These are phyloP conservation scores for Salix purpurea DNA, from an alignment of 345 rosid genomes.

Conservation along the genomic window DNA sequence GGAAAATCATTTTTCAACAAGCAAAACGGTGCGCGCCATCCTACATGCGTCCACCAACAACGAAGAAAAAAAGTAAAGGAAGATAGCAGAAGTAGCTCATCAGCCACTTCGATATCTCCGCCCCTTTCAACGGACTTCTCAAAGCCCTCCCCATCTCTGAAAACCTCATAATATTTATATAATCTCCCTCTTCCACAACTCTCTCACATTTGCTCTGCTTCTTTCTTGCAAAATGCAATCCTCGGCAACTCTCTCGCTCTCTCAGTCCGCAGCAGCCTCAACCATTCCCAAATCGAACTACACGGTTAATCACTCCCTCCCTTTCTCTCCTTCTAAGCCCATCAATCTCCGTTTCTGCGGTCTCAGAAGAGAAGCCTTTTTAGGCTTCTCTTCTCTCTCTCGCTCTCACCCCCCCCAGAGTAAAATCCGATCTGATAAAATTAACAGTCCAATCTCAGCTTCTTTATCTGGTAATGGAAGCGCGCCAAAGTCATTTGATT, in stretches of 20 bases:
- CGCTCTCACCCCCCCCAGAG: conserved; percentile 10
- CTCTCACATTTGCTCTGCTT: neutral
- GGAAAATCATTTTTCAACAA: neutral
- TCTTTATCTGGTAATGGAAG: conserved; percentile 51
- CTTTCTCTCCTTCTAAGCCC: conserved; percentile 31
- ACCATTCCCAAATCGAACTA: conserved; percentile 33
- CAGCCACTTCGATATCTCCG: conserved; percentile 63
- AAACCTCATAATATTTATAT: neutral
- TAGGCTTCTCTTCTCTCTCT: conserved; percentile 20
- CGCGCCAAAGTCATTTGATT: conserved; percentile 68
- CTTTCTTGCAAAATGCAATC: conserved; percentile 50
- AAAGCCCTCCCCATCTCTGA: conserved; percentile 23
- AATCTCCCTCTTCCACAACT: neutral
- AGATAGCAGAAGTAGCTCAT: conserved; percentile 34
- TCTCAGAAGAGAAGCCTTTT: conserved; percentile 61
- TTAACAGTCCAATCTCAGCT: conserved; percentile 23
- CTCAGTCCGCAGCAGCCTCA: conserved; percentile 24
- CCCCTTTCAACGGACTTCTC: conserved; percentile 45
- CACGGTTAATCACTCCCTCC: conserved; percentile 20
- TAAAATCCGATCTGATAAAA: conserved; percentile 19
- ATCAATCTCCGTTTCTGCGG: conserved; percentile 75
- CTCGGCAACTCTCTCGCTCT: conserved; percentile 42
- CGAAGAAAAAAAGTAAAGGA: neutral
- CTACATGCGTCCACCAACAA: conserved; percentile 7
- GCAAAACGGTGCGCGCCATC: conserved; percentile 11